These are phyloP conservation scores for Cadophora gregata DNA, from an alignment of 2,329 filamentous ascomycete species.

Conservation along the genomic window DNA sequence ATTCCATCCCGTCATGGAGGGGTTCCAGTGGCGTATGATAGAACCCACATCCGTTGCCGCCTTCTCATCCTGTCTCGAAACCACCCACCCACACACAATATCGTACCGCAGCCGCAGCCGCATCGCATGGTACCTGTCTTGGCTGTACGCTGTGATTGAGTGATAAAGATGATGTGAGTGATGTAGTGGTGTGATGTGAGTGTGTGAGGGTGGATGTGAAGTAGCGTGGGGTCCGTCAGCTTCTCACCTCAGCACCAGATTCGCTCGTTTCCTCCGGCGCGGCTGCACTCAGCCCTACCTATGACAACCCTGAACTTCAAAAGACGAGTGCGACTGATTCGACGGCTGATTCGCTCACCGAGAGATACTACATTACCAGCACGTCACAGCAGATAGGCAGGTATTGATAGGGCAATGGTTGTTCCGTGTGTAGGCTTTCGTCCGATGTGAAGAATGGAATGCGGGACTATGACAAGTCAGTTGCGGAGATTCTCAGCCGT, in stretches of 20 bases:
- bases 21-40: too few relatives aligned
- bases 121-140: not conserved
- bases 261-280: not conserved
- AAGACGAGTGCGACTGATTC: not conserved
- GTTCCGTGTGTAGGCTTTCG: not conserved
- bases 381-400: not conserved
- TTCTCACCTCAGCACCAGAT: conserved; percentile 26
- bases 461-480: not conserved
- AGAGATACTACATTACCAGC: not conserved
- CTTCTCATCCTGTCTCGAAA: not conserved
- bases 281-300: conserved; percentile 11
- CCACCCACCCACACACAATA: not conserved
- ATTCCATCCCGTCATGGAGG: not conserved
- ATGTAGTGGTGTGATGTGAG: not conserved
- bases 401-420: not conserved
- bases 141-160: not conserved
- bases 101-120: not conserved
- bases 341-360: conserved; percentile 17
- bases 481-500: conserved; percentile 1
- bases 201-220: not conserved
- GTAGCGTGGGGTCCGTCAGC: conserved; percentile 14
- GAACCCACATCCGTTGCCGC: not conserved
- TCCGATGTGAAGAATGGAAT: not conserved
- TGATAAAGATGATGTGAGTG: not conserved
- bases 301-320: not conserved